Conservation (phyloP, 495 filamentous ascomycete species). For the Podospora tetraspora region DNA sequence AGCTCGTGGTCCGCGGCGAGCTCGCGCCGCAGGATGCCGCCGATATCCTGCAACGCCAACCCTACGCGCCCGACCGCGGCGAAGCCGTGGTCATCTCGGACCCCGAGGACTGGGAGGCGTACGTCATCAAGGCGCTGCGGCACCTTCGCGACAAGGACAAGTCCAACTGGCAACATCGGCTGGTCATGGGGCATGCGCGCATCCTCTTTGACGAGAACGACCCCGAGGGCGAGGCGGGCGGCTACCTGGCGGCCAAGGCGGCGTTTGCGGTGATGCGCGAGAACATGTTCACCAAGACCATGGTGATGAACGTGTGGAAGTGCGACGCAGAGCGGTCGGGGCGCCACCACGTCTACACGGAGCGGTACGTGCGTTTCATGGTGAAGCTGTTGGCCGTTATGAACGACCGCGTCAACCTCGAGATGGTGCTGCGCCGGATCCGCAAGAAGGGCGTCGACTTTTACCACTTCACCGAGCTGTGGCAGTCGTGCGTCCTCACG, state of each 20-base stretch:
- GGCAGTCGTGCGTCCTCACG: slow-evolving; percentile 69
- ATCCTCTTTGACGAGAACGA: slow-evolving; percentile 57
- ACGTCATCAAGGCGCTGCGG: slow-evolving; percentile 66
- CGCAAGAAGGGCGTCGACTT: slow-evolving; percentile 79
- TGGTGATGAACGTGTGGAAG: slow-evolving; percentile 92
- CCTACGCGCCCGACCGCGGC: slow-evolving; percentile 37
- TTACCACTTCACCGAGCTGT: slow-evolving; percentile 76
- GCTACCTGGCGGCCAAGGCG: slow-evolving; percentile 43
- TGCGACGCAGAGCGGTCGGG: slow-evolving; percentile 89
- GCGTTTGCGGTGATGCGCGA: slow-evolving; percentile 75
- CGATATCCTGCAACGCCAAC: slow-evolving; percentile 42
- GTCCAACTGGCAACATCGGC: slow-evolving; percentile 94
- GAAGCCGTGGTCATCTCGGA: slow-evolving; percentile 39
- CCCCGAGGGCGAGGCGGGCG: slow-evolving; percentile 20
- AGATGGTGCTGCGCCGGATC: slow-evolving; percentile 73
- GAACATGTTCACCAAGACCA: slow-evolving; percentile 90
- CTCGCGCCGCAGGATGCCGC: slow-evolving; percentile 40
- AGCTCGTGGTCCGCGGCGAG: slow-evolving; percentile 57
- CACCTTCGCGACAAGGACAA: slow-evolving; percentile 81
- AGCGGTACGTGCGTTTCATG: slow-evolving; percentile 81
- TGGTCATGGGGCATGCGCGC: slow-evolving; percentile 72
- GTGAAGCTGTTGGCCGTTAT: slow-evolving; percentile 65
- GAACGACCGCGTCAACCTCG: slow-evolving; percentile 72
- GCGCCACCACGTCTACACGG: slow-evolving; percentile 89
- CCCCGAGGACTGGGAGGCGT: slow-evolving; percentile 65